Evolutionary conservation across 495 filamentous ascomycete species (phyloP), one percentile per base, ranked within the genome.

Genomic region (Tuber magnatum): DNA sequence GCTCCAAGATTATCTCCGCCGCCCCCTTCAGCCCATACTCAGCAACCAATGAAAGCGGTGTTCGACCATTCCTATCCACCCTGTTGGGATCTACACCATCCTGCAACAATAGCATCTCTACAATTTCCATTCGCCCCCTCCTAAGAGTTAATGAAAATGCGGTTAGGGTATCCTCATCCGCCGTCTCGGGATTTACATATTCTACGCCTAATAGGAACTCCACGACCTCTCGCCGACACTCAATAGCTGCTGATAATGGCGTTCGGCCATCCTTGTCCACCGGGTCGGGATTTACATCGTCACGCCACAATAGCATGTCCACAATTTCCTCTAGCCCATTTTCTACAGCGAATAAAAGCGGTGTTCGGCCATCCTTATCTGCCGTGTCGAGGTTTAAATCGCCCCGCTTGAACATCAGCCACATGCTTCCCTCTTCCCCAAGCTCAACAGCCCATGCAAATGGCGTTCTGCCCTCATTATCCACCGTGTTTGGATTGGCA

Each of bases 201-300:
- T 43, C 42, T 8, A 8, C 42, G 4, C 42, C 42, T n/a, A 43
- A 43, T 43, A 43, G 10, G 1, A 43, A 6, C 42, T 43, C 9
- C 42, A 43, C 42, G 10, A 43, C 71, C 44, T 81, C 72, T 40
- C 81, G 75, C 24, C 82, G 81, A 35, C 76, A 75, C 48, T 74
- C 61, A 43, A 82, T 77, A n/a, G 83, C 83, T 71, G 72, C 78
- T 16, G 77, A 84, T 0, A 84, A 76, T 61, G 83, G 80, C 39
- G 83, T 80, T 56, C 77, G 76, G 38, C 76, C 75, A 43, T 77
- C 70, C 10, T 8, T 51, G 24, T 76, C 46, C 42, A 41, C 61
- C 8, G 42, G 24, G 35, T 82, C 75, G 40, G 56, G 48, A 48
- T 76, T 38, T 28, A 76, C 70, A 56, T 73, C 75, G 48, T 44